Base-by-base conservation (phyloP, 116 monocot species). In the Papilionanthe hybrid region DNA sequence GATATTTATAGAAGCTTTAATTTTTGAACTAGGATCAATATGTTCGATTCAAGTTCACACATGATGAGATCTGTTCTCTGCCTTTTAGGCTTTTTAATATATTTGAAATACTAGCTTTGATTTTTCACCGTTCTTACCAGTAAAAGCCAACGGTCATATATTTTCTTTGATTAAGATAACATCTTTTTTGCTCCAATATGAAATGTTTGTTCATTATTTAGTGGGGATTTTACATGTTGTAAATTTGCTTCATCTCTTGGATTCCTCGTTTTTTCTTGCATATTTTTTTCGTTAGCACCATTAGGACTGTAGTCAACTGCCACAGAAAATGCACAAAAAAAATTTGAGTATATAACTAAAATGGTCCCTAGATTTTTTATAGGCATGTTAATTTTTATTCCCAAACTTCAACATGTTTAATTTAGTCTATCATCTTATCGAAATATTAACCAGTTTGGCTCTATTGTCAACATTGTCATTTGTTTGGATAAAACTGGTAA, bases 31-130 rank as follows among this genome's bases (percentile, higher is more conserved):
- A 13, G 44, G 44, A 73, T 5, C 44, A 73, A 43, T 73, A 44
- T 44, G 45, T 44, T 41, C 43, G 22, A 44, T 23, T 20, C 73
- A 43, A 72, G 73, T 42, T 72, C 17, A 42, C 11, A 6, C 0
- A 0, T 43, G 5, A 43, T 20, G 73, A 45, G 44, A 11, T 29
- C 22, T 73, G 73, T n/a, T n/a, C 20, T 73, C 9, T 42, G 71
- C 37, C 18, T 73, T 73, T 6, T 73, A n/a, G 44, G 13, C 2
- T 7, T 43, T 9, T 73, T 5, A 73, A 44, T 73, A 22, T 71
- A 41, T 29, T 71, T 22, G n/a, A 73, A 73, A 9, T 22, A 43
- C 72, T 72, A 73, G 6, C 44, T 73, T 73, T 22, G n/a, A 73
- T 44, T 73, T n/a, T 44, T 73, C 44, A 44, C 1, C 22, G 44